Conservation (phyloP, 2,329 filamentous ascomycete genomes). For the Elsinoe necatrix region DNA sequence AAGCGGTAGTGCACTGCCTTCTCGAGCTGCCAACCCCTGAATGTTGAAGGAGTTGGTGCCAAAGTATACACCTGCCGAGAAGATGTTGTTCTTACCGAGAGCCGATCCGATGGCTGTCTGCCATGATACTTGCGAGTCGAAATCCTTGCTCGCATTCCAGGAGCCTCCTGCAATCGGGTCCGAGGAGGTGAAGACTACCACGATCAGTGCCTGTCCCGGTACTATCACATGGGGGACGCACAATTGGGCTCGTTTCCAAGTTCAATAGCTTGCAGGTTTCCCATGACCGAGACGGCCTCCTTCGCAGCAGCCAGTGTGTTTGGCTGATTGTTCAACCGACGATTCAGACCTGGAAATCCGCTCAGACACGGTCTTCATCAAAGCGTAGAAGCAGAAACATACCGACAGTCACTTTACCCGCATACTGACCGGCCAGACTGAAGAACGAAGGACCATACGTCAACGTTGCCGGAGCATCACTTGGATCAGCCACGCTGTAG, state of each 20-base stretch:
- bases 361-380: background rate
- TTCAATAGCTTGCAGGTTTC: conserved; percentile 15
- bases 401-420: conserved; percentile 43
- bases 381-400: background rate
- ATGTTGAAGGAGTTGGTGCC: conserved; percentile 19
- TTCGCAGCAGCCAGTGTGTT: conserved; percentile 48
- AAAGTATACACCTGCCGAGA: conserved; percentile 20
- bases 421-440: conserved; percentile 41
- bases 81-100: conserved; percentile 13
- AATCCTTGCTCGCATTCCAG: conserved; percentile 16
- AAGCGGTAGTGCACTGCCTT: conserved; percentile 16
- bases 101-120: conserved; percentile 14
- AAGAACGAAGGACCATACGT: conserved; percentile 49
- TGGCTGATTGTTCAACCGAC: conserved; percentile 44
- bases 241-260: conserved; percentile 29
- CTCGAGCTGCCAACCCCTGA: conserved; percentile 17
- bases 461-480: conserved; percentile 42
- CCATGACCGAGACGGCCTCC: conserved; percentile 37
- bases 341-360: conserved; percentile 37
- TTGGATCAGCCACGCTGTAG: conserved; percentile 42
- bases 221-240: background rate
- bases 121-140: conserved; percentile 19
- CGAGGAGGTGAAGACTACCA: conserved; percentile 16
- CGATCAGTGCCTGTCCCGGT: background rate
- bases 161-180: conserved; percentile 15